phyloP scores from a whole-genome alignment of 2,329 filamentous ascomycete species.

The Amylocarpus encephaloides region DNA sequence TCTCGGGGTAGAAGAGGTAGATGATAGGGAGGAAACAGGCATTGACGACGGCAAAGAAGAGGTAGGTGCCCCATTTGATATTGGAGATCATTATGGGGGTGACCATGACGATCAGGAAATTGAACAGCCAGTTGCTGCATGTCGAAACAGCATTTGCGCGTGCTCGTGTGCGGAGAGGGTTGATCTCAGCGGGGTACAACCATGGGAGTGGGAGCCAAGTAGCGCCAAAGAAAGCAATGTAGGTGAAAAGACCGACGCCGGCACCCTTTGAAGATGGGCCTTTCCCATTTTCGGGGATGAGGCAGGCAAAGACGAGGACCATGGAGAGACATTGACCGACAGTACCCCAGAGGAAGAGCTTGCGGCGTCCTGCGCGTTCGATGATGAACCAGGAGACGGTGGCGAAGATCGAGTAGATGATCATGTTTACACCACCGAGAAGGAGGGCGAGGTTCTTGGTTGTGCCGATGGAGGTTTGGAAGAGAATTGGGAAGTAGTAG shows the following conservation, averaged over 20 bases:
- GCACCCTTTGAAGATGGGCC: constrained; percentile 31
- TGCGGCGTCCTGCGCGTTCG: constrained; percentile 58
- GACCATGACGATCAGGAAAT: constrained; percentile 45
- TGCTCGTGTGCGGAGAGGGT: constrained; percentile 52
- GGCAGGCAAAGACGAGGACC: constrained; percentile 45
- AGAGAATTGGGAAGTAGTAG: constrained; percentile 46
- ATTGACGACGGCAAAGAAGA: constrained; percentile 35
- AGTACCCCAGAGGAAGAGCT: constrained; percentile 66
- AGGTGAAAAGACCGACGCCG: constrained; percentile 53
- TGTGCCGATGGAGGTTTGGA: constrained; percentile 42
- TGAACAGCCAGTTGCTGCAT: constrained; percentile 45
- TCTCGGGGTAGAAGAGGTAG: constrained; percentile 42
- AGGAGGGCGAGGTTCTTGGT: constrained; percentile 45
- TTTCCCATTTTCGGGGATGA: constrained; percentile 30
- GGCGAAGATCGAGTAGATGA: constrained; percentile 47
- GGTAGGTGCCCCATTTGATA: constrained; percentile 33
- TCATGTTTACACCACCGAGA: constrained; percentile 49
- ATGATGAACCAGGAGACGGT: constrained; percentile 46
- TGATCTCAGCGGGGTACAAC: constrained; percentile 57
- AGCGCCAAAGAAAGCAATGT: constrained; percentile 55
- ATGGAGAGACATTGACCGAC: constrained; percentile 59
- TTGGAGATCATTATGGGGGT: constrained; percentile 35
- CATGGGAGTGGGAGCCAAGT: constrained; percentile 57
- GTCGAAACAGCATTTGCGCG: constrained; percentile 60
- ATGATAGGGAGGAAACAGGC: constrained; percentile 35